Base-by-base conservation (phyloP, 768 basidiomycete genomes). In the Paxillus rubicundulus region DNA sequence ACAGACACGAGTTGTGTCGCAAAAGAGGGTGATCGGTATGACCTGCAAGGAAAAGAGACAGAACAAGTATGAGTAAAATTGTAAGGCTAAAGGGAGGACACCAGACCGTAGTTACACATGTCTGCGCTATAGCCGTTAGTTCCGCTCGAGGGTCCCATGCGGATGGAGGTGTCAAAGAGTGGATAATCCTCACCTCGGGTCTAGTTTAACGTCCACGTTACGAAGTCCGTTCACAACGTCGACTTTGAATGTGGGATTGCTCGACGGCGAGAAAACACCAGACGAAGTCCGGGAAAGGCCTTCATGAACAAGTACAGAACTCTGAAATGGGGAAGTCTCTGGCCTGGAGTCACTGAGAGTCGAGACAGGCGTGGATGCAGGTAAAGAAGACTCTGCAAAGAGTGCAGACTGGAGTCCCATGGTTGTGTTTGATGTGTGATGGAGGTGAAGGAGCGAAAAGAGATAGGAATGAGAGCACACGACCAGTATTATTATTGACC, bases 141-240 rank as follows among this genome's bases (percentile, higher is more conserved):
- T 71, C 66, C 66, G 67, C 61, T 58, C 61, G 39, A 59, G 59
- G 61, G 63, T 59, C 57, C 56, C 69, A 65, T 61, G 33, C 41
- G 32, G 51, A 42, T 20, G 44, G n/a, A 18, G 43, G 37, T 20
- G 20, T 27, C 42, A 4, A 66, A 61, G 53, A 55, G 54, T 61
- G 61, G 61, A 65, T 50, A 39, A 49, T 61, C 60, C 87, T 84
- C 73, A 90, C 90, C 83, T 87, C 42, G 88, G 79, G 58, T 88
- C 79, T 49, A 92, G 68, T 57, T 68, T 76, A 12, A 76, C 61
- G 39, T 74, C 70, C 30, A 76, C 76, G 68, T 90, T 85, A 28
- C 74, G 76, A 55, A 92, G 61, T 10, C 84, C 85, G 49, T 87
- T 82, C 54, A 79, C 78, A 17, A 72, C 71, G 17, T 80, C 76